Conservation (phyloP, 108 stramenopile species). For the Pseudonitzschia pungens region DNA sequence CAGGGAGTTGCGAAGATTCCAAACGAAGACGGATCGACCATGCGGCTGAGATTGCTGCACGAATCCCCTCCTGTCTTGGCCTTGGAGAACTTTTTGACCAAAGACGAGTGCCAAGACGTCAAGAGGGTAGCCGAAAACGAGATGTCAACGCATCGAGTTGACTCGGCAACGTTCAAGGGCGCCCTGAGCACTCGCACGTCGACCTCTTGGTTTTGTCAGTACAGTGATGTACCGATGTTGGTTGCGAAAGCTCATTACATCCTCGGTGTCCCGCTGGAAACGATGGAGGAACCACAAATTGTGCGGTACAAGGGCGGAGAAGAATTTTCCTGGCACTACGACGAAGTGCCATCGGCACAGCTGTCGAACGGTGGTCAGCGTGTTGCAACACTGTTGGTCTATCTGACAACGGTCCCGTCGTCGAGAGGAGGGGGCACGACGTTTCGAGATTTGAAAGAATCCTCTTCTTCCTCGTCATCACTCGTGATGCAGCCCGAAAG, state of each 20-base stretch:
- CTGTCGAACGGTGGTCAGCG: constrained; percentile 74
- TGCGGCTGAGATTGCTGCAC: constrained; percentile 58
- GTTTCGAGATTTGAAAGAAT: constrained; percentile 65
- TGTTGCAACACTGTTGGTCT: constrained; percentile 80
- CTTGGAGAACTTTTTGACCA: constrained; percentile 74
- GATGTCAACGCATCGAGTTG: constrained; percentile 31
- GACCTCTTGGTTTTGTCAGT: constrained; percentile 80
- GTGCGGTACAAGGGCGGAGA: constrained; percentile 72
- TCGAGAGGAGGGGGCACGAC: constrained; percentile 73
- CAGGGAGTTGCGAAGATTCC: constrained; percentile 40
- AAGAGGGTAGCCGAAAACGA: constrained; percentile 23
- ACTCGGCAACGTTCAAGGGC: constrained; percentile 61
- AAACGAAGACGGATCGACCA: constrained; percentile 26
- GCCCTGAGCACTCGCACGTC: constrained; percentile 71
- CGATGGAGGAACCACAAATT: constrained; percentile 80
- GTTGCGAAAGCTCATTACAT: constrained; percentile 58
- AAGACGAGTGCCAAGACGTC: constrained; percentile 54
- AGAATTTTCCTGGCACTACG: constrained; percentile 83
- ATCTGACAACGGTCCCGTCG: constrained; percentile 64
- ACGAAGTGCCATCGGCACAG: constrained; percentile 57
- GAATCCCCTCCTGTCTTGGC: constrained; percentile 65
- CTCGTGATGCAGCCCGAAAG: constrained; percentile 56
- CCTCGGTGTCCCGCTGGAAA: constrained; percentile 47
- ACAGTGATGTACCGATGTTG: constrained; percentile 49
- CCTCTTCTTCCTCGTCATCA: constrained; percentile 11